A percentile compares a stretch with the other conserved stretches of the same genome.
These are phyloP conservation scores for Ceratocystis huliohia DNA, from an alignment of 2,329 filamentous ascomycete species.

Conservation along the genomic window DNA sequence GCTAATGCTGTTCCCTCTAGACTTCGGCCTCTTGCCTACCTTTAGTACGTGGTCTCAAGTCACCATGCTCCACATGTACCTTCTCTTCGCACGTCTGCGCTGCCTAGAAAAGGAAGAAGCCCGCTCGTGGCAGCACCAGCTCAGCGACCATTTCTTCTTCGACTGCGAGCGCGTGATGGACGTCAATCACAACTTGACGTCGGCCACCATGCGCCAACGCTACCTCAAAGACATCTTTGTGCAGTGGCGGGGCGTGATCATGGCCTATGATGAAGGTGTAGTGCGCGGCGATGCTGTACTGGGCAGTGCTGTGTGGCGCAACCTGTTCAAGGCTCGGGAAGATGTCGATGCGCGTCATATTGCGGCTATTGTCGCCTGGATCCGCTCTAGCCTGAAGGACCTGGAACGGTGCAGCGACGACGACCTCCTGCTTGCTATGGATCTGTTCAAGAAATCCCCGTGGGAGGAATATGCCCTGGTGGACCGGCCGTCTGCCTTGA, in stretches of 20 bases:
- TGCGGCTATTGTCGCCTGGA: slow-evolving; percentile 45
- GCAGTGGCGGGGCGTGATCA: slow-evolving; percentile 78
- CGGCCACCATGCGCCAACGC: slow-evolving; percentile 46
- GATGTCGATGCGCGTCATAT: slow-evolving; percentile 40
- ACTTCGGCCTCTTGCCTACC: slow-evolving; percentile 65
- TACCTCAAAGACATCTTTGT: slow-evolving; percentile 81
- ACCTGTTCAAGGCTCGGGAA: slow-evolving; percentile 63
- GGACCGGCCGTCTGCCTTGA: slow-evolving; percentile 14
- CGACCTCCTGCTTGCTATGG: slow-evolving; percentile 29
- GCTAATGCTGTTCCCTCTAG: slow-evolving; percentile 33
- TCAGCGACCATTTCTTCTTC: slow-evolving; percentile 92
- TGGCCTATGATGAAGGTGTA: slow-evolving; percentile 74
- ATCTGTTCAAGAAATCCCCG: slow-evolving; percentile 33
- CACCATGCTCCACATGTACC: slow-evolving; percentile 91
- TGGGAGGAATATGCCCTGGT: slow-evolving; percentile 20
- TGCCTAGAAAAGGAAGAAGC: slow-evolving; percentile 58
- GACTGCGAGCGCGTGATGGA: slow-evolving; percentile 76
- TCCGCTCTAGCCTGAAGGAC: slow-evolving; percentile 36
- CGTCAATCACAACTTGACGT: slow-evolving; percentile 57
- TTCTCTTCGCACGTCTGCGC: slow-evolving; percentile 71
- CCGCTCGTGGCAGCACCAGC: slow-evolving; percentile 71
- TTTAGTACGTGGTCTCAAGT: slow-evolving; percentile 96
- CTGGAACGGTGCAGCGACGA: slow-evolving; percentile 41
- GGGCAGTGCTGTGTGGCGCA: slow-evolving; percentile 80
- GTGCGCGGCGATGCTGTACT: slow-evolving; percentile 64